phyloP scores from a whole-genome alignment of 441 rosid genomes.

The Populus hybrid region DNA sequence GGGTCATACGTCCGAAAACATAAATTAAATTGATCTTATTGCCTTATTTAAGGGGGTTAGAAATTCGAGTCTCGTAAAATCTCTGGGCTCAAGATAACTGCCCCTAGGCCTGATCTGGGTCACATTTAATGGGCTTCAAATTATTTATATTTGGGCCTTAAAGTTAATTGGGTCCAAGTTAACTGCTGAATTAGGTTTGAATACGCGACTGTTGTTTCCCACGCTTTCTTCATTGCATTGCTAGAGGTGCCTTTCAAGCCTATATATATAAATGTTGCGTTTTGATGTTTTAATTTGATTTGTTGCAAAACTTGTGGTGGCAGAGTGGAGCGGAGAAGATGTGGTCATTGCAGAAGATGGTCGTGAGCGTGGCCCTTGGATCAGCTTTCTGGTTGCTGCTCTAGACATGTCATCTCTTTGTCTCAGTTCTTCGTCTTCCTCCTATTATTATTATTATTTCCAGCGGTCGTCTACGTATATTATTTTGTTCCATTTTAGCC shows the following conservation, averaged over 20 bases:
- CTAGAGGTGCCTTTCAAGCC: too few species aligned
- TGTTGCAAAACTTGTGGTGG: conserved; percentile 4
- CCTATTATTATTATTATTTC: not conserved
- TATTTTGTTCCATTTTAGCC: conserved; percentile 26
- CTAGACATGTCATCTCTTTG: conserved; percentile 21
- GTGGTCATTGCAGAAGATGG: conserved; percentile 22
- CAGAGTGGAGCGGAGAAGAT: conserved; percentile 66
- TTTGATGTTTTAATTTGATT: not conserved
- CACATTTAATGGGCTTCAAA: too few species aligned
- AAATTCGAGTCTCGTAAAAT: too few species aligned
- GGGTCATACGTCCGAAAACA: not conserved
- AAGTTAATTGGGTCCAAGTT: too few species aligned
- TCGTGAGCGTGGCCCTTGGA: conserved; percentile 45
- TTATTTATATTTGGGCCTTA: too few species aligned
- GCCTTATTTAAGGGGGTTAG: not conserved
- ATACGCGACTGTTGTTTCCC: too few species aligned
- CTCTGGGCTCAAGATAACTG: too few species aligned
- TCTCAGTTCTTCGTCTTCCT: not conserved
- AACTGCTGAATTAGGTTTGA: too few species aligned
- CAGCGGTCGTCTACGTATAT: conserved; percentile 7
- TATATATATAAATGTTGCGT: not conserved
- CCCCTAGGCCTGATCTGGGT: too few species aligned
- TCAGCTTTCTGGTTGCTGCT: conserved; percentile 42
- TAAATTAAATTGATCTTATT: not conserved
- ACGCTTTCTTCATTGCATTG: too few species aligned